Evolutionary conservation across 2,329 filamentous ascomycete genomes (phyloP), one percentile per base, ranked within the genome.

Genomic region (Monilinia fructigena): DNA sequence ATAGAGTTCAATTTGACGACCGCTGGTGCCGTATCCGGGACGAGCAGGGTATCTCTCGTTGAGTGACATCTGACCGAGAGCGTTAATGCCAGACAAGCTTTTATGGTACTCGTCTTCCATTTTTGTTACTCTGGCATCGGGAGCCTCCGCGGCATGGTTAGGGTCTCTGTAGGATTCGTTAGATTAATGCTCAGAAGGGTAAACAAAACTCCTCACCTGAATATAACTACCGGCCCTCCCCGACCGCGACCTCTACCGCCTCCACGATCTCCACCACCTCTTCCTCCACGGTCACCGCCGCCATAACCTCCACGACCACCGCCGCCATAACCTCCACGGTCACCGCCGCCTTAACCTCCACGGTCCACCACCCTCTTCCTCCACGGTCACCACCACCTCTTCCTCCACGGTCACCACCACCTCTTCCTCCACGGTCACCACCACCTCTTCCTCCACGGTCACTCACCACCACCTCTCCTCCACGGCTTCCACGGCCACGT

Each of bases 41-140:
- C 75, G 72, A 40, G 67, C 47, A 40, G 74, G 74, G 38, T 74
- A 72, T 3, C 65, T 55, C 2, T 54, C 5, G 20, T 58, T 67
- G 1, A 70, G 42, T 0, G 68, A 69, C 4, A 73, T 47, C 7
- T 67, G 73, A 11, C 67, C 68, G 16, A 74, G 28, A 31, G 61
- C 70, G 55, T 58, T 56, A 26, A 72, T 63, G 12, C 71, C 72
- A 12, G 64, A 66, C 16, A 64, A 18, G n/a, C 67, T 73, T 18
- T 45, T 54, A 66, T 76, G 74, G 28, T 75, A 75, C 0, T 60
- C 42, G 60, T 77, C 68, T 65, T 78, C 77, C n/a, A 76, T 70
- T 0, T 68, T 70, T 0, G 69, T 68, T 28, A 76, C 65, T 6
- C 67, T 67, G 4, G 63, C 59, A 65, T 78, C 75, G 2, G 75